Conservation (phyloP, 345 rosid genomes). For the Nephelium lappaceum region DNA sequence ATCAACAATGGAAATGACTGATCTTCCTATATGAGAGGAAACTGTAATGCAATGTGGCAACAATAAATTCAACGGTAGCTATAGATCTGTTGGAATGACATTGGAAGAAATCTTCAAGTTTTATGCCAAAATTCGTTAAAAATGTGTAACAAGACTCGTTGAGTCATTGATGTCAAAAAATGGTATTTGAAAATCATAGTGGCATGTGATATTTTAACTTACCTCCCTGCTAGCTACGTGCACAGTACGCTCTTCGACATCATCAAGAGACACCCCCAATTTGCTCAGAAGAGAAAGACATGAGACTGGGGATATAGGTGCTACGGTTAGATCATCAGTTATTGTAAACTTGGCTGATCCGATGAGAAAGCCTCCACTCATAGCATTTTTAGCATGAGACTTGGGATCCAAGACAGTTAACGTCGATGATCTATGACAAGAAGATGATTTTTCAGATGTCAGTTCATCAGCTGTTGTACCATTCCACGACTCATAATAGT, state of each 20-base stretch:
- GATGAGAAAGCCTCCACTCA: conserved; percentile 10
- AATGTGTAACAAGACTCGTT: not conserved
- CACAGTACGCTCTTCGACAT: conserved; percentile 13
- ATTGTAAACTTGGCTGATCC: conserved; percentile 21
- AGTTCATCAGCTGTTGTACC: not conserved
- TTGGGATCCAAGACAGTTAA: conserved; percentile 23
- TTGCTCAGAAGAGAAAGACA: conserved; percentile 6
- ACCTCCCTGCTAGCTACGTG: conserved; percentile 23
- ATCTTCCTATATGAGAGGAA: not conserved
- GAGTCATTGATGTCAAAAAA: not conserved
- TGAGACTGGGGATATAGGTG: conserved; percentile 16
- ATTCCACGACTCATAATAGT: not conserved
- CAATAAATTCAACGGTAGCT: too few species aligned
- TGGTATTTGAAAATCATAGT: too few species aligned
- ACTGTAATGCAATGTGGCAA: too few species aligned
- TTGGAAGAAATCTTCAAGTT: not conserved
- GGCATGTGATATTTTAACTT: not conserved
- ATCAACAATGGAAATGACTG: too few species aligned
- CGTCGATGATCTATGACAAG: accelerated
- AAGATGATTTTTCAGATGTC: not conserved
- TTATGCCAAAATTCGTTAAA: not conserved
- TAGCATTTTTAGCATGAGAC: not conserved
- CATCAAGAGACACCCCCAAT: conserved; percentile 23
- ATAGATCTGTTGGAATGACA: too few species aligned
- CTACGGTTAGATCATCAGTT: conserved; percentile 22